Conservation (phyloP, 495 filamentous ascomycete species). For the Aspergillus taichungensis region DNA sequence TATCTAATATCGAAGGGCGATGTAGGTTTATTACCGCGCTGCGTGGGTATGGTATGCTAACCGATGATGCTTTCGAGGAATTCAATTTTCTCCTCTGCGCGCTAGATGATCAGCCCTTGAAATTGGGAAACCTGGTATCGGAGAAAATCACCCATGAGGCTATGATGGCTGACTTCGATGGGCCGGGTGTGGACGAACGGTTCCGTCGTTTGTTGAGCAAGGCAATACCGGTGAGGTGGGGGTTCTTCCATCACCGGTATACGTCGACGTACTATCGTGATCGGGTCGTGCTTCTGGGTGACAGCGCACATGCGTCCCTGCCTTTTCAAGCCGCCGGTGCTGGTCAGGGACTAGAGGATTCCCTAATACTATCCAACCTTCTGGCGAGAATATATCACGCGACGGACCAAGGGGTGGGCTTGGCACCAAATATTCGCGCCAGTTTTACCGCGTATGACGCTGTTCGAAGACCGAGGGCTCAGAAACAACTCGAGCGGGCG, state of each 20-base stretch:
- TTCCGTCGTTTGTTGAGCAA: neutral
- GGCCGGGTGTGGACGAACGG: neutral
- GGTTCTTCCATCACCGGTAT: conserved; percentile 15
- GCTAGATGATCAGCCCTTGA: neutral
- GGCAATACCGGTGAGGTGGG: conserved; percentile 4
- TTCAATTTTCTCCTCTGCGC: neutral
- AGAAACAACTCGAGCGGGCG: neutral
- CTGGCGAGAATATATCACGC: conserved; percentile 17
- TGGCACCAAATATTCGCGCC: neutral
- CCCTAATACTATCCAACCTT: conserved; percentile 39
- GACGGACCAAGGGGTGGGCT: neutral
- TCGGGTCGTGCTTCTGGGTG: conserved; percentile 35
- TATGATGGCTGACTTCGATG: neutral
- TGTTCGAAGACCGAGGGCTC: neutral
- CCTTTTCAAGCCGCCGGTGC: conserved; percentile 55
- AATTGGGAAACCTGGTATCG: neutral
- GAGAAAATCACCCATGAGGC: neutral
- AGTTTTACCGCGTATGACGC: neutral
- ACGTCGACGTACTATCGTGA: conserved; percentile 24
- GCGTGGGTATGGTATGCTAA: neutral
- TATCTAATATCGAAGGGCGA: neutral
- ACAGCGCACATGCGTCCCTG: conserved; percentile 52
- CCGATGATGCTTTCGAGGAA: neutral
- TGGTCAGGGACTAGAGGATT: conserved; percentile 51
- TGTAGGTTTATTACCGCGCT: neutral